These are phyloP conservation scores for Ensete glaucum DNA, from an alignment of 176 grass and related monocot genomes.

Conservation along the genomic window DNA sequence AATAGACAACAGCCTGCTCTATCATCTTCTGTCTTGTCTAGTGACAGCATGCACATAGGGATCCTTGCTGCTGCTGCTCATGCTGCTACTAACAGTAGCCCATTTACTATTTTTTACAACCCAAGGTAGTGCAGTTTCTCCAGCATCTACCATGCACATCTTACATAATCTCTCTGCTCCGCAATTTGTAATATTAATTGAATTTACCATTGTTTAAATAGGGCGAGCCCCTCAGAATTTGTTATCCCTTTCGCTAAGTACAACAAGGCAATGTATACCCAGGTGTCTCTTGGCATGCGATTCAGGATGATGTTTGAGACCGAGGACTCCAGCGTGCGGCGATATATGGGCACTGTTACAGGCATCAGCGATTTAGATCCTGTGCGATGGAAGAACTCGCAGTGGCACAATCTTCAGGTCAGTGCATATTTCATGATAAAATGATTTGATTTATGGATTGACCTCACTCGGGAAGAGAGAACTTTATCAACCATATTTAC, in stretches of 20 bases:
- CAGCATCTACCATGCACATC: constrained; percentile 1
- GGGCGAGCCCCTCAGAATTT: constrained; percentile 93
- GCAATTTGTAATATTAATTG: constrained; percentile 1
- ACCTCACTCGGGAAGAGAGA: too few species aligned
- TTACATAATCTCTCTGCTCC: neutral
- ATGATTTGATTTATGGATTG: neutral
- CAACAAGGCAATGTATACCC: constrained; percentile 91
- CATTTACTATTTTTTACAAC: constrained; percentile 97
- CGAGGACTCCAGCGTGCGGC: constrained; percentile 90
- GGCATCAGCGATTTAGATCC: constrained; percentile 89
- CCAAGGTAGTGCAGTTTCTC: constrained; percentile 53
- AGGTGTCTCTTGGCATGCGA: constrained; percentile 94
- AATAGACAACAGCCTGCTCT: constrained; percentile 80
- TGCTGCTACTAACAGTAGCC: constrained; percentile 78
- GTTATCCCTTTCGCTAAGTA: constrained; percentile 94
- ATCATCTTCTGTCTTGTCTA: constrained; percentile 95
- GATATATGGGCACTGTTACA: constrained; percentile 96
- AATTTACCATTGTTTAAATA: constrained; percentile 25
- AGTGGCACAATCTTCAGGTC: constrained; percentile 98
- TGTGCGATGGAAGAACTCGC: constrained; percentile 85
- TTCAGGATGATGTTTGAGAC: constrained; percentile 98
- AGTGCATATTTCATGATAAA: neutral
- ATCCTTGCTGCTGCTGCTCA: constrained; percentile 95
- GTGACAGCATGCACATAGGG: constrained; percentile 98
- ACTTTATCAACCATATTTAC: neutral